These are phyloP conservation scores for Monilinia fructigena DNA, from an alignment of 2,329 filamentous ascomycete species.

Conservation along the genomic window DNA sequence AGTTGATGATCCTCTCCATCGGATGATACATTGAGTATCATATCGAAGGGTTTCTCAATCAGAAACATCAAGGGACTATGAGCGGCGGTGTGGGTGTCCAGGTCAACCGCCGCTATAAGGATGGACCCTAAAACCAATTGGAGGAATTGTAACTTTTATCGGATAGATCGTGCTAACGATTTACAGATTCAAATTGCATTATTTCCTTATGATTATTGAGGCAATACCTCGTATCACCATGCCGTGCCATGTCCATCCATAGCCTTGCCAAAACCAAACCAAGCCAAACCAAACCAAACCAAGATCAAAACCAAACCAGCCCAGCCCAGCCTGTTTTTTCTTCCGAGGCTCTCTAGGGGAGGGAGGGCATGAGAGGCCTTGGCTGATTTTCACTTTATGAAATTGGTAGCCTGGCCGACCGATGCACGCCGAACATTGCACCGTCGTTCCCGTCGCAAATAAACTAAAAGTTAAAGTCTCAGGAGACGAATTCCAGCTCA, in stretches of 20 bases:
- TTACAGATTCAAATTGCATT: background rate
- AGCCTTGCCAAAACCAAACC: conserved; percentile 9
- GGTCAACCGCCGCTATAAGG: conserved; percentile 16
- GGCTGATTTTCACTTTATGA: conserved; percentile 13
- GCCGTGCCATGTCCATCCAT: background rate
- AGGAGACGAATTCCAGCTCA: conserved; percentile 19
- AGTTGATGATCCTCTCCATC: background rate
- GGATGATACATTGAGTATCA: background rate
- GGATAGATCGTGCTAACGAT: background rate
- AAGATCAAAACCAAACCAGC: background rate
- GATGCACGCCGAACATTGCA: conserved; percentile 7
- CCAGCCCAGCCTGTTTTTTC: background rate
- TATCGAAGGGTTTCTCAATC: background rate
- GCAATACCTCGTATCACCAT: conserved; percentile 15
- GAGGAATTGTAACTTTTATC: background rate
- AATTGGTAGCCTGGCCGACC: conserved; percentile 20
- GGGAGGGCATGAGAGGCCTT: background rate
- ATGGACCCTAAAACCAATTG: conserved; percentile 1
- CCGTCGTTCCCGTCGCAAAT: background rate
- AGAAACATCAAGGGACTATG: conserved; percentile 6
- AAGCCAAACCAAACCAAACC: background rate
- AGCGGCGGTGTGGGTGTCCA: conserved; percentile 24
- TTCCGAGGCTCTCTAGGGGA: conserved; percentile 1
- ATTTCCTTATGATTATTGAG: background rate
- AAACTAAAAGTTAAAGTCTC: conserved; percentile 10